These are phyloP conservation scores for Ampelomyces quisqualis DNA, from an alignment of 2,329 filamentous ascomycete species.

Conservation along the genomic window DNA sequence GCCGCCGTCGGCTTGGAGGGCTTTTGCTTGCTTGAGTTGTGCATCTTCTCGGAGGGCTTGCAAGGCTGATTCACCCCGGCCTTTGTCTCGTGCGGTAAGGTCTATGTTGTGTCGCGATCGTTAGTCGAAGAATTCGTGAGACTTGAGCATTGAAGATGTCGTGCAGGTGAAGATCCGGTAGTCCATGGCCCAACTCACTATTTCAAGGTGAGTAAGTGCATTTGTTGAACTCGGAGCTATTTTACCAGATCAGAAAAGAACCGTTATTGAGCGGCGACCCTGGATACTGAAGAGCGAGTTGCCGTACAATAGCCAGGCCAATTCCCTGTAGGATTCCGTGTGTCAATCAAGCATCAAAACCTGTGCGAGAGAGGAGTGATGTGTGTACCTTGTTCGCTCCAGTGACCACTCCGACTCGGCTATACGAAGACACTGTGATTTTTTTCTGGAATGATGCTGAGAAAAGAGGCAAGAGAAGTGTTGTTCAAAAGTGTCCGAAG, in stretches of 20 bases:
- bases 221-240: neutral
- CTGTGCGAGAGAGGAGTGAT: neutral
- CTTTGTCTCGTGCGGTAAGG: constrained; percentile 54
- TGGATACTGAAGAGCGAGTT: constrained; percentile 57
- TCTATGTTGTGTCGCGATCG: constrained; percentile 23
- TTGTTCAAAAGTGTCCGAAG: neutral
- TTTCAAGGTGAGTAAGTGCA: neutral
- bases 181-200: no score
- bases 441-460: neutral
- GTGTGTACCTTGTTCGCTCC: constrained; percentile 54
- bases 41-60: constrained; percentile 48
- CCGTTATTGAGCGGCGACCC: constrained; percentile 51
- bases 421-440: constrained; percentile 30
- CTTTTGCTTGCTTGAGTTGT: constrained; percentile 50
- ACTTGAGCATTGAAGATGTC: neutral
- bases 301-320: constrained; percentile 54
- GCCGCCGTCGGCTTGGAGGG: constrained; percentile 40
- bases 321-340: constrained; percentile 38
- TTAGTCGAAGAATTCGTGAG: neutral
- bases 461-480: neutral
- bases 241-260: constrained; percentile 50
- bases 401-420: constrained; percentile 54
- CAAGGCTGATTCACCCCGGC: constrained; percentile 52
- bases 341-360: neutral
- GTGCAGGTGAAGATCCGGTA: no score